Base-by-base conservation (phyloP, 2,329 filamentous ascomycete species). In the Fusarium anthophilum region DNA sequence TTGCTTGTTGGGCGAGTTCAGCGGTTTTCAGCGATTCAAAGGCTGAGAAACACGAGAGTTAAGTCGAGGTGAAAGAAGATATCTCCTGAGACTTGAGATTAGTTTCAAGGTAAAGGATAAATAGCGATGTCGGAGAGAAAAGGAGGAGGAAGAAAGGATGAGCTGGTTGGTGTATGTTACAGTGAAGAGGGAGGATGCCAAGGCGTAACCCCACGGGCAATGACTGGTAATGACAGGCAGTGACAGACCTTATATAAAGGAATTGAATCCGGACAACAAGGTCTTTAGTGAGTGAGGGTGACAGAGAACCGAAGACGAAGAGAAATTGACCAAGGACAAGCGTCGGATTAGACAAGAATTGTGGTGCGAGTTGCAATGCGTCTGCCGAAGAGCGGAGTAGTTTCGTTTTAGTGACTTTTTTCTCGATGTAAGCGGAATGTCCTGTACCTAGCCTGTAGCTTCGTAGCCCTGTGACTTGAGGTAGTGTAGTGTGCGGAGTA, bases 301-400 rank as follows among this genome's bases (percentile, higher is more conserved):
- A 70, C 59, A 56, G 58, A 63, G 54, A 68, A 48, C 63, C 63
- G 48, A 47, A 67, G 35, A 28, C 13, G 24, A 20, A 35, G 12
- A 38, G 22, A n/a, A 48, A 44, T 73, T 59, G 66, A 53, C 70
- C 66, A 73, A 70, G 44, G 66, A 55, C 26, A 48, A 63, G 51
- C 62, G 55, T 45, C 47, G 55, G 62, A 67, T 71, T 68, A 53
- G 69, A 72, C 59, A 48, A 63, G 55, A 74, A 74, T 71, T 63
- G 59, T 69, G 66, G 66, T 69, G 66, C 66, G 55, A 69, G 56
- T 59, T 55, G 53, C 41, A 64, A 45, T 72, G 54, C 24, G 53
- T 63, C 66, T 73, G 71, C 67, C 71, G 62, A 61, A 47, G 56
- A 74, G 72, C 68, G 72, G 72, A 75, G 72, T 51, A 61, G 71